Base-by-base conservation (phyloP, 306 rosid genomes). In the Rosa persica region DNA sequence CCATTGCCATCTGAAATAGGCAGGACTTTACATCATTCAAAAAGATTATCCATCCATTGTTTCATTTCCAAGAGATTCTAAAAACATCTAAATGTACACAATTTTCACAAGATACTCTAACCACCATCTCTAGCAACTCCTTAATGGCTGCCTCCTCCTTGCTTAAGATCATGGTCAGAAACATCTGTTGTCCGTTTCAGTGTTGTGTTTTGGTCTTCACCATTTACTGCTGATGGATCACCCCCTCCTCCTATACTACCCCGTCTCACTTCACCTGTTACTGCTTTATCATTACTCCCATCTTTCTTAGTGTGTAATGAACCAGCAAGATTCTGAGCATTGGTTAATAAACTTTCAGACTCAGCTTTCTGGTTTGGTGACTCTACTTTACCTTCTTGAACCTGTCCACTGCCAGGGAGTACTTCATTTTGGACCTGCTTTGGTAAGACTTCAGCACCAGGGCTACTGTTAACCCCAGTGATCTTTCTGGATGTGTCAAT, bases 121-220 rank as follows among this genome's bases (percentile, higher is more conserved):
- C 40, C 5, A 25, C 71, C 67, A 36, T 4, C 69, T 11, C 48
- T 51, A 12, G 30, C 49, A 70, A 74, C 57, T 4, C 66, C 36
- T 65, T 58, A 70, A 62, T 71, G 42, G 17, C 67, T 44, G 67
- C 38, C 64, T 52, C 73, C 44, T 25, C 67, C 70, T 77, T 75
- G 71, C 76, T 66, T 34, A 15, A 17, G 54, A 76, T 71, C 75
- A 16, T 13, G 40, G 22, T 49, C 5, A 81, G 67, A 57, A 51
- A 79, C 68, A 65, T 79, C 81, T 67, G 44, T 83, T 57, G 40
- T 78, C 74, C 49, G 49, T 57, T 87, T 82, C 68, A 49, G 84
- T 75, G 75, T 72, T 65, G 43, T 36, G 46, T 61, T 81, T 85
- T 83, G 88, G 72, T 78, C 55, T 54, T 79, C 75, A 75, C 43